A percentile compares a stretch with the other conserved stretches of the same genome.
These are phyloP conservation scores for Cicer chorassanicum DNA, from an alignment of 306 rosid genomes.

Conservation along the genomic window DNA sequence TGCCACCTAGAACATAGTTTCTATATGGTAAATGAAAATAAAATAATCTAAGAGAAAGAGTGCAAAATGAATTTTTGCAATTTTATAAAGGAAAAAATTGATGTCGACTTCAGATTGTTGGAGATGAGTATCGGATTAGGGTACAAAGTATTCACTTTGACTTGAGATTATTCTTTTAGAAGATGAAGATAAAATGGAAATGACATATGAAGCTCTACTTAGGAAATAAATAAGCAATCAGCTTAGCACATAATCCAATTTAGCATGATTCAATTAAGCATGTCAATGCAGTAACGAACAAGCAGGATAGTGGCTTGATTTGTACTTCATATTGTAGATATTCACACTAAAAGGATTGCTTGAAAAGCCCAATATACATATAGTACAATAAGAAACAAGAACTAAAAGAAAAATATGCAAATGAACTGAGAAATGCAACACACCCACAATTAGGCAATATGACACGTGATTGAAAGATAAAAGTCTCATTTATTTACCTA, in stretches of 20 bases:
- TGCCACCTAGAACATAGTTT: constrained; percentile 72
- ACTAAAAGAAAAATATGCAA: no score
- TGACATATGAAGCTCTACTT: neutral
- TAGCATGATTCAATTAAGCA: neutral
- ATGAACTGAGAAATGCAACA: no score
- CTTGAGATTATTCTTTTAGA: neutral
- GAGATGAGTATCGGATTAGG: neutral
- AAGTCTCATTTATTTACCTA: no score
- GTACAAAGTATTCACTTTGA: neutral
- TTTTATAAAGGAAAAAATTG: neutral
- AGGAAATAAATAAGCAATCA: neutral
- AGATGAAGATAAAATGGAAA: neutral
- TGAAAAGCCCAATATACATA: no score
- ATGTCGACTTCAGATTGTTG: neutral
- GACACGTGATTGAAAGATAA: no score
- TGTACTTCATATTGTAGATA: neutral
- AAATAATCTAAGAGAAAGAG: neutral
- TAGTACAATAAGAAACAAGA: no score
- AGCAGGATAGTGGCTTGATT: neutral
- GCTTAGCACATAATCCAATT: neutral
- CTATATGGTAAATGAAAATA: constrained; percentile 26
- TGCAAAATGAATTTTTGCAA: neutral
- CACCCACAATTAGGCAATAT: no score
- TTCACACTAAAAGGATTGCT: neutral
- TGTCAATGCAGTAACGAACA: neutral